Evolutionary conservation across 768 basidiomycete genomes (phyloP).

Genomic region (Pulveroboletus sp.): DNA sequence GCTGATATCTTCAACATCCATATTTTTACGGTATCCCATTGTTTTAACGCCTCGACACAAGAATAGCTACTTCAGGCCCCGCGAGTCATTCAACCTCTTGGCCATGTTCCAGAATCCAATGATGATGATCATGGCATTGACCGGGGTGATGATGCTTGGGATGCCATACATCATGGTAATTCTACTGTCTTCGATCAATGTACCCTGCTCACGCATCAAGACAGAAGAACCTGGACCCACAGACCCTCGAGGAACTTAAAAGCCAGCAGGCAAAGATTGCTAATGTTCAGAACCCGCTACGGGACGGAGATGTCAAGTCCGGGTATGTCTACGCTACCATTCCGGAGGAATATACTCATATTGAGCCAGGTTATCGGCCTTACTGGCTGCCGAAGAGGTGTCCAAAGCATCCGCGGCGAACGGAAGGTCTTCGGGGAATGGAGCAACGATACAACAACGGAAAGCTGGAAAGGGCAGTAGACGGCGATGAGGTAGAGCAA

Average conservation of each 20-base stretch:
- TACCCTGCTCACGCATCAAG: slow-evolving; percentile 6
- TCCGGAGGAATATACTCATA: slow-evolving; percentile 2
- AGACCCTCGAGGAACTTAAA: slow-evolving; percentile 59
- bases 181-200: not conserved
- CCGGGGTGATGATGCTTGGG: slow-evolving; percentile 60
- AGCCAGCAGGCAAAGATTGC: slow-evolving; percentile 54
- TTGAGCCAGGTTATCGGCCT: slow-evolving; percentile 38
- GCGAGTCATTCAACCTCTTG: slow-evolving; percentile 66
- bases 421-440: slow-evolving; percentile 17
- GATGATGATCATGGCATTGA: slow-evolving; percentile 73
- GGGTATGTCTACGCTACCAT: slow-evolving; percentile 38
- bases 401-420: slow-evolving; percentile 25
- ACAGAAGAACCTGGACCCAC: slow-evolving; percentile 76
- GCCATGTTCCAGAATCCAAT: slow-evolving; percentile 81
- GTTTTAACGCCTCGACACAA: slow-evolving; percentile 49
- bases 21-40: slow-evolving; percentile 60
- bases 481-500: slow-evolving; percentile 24
- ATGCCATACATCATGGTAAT: slow-evolving; percentile 75
- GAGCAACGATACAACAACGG: slow-evolving; percentile 25
- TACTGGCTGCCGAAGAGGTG: slow-evolving; percentile 40
- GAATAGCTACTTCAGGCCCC: slow-evolving; percentile 62
- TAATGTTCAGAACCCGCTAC: slow-evolving; percentile 51
- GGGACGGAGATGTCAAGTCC: slow-evolving; percentile 54
- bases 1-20: slow-evolving; percentile 49
- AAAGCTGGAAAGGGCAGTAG: slow-evolving; percentile 35